Evolutionary conservation across 2,329 filamentous ascomycete species (phyloP).

Genomic region (Penicillium sp.): DNA sequence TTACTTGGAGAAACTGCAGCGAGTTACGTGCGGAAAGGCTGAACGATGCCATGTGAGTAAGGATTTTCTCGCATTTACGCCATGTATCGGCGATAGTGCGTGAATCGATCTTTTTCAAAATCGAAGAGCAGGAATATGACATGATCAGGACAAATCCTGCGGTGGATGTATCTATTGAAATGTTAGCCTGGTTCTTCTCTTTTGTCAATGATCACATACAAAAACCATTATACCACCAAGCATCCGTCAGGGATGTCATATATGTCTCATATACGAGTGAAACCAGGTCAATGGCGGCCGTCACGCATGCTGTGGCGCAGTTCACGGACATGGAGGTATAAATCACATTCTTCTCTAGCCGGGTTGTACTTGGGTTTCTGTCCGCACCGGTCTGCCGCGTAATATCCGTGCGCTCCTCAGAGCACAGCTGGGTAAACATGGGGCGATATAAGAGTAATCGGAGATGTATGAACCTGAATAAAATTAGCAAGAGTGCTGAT

Average conservation of each 20-base stretch:
- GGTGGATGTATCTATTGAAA: slow-evolving; percentile 29
- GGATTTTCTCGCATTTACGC: slow-evolving; percentile 29
- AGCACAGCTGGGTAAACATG: slow-evolving; percentile 36
- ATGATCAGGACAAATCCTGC: slow-evolving; percentile 34
- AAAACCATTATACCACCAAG: slow-evolving; percentile 45
- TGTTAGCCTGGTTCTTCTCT: not conserved
- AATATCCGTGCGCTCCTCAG: slow-evolving; percentile 17
- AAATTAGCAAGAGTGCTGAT: not conserved
- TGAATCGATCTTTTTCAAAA: slow-evolving; percentile 20
- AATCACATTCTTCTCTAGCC: slow-evolving; percentile 18
- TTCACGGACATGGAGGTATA: slow-evolving; percentile 29
- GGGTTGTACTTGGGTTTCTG: not conserved
- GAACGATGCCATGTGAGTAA: slow-evolving; percentile 29
- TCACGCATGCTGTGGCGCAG: slow-evolving; percentile 34
- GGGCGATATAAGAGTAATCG: slow-evolving; percentile 36
- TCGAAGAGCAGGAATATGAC: slow-evolving; percentile 26
- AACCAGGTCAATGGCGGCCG: slow-evolving; percentile 32
- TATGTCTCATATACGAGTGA: slow-evolving; percentile 31
- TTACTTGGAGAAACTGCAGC: slow-evolving; percentile 29
- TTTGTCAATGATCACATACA: slow-evolving; percentile 26
- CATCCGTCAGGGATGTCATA: slow-evolving; percentile 25
- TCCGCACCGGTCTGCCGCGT: slow-evolving; percentile 8
- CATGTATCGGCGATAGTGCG: slow-evolving; percentile 23
- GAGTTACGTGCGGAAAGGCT: slow-evolving; percentile 32
- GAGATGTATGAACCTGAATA: slow-evolving; percentile 33